Conservation (phyloP, 495 filamentous ascomycete genomes). For the Xylaria acuta region DNA sequence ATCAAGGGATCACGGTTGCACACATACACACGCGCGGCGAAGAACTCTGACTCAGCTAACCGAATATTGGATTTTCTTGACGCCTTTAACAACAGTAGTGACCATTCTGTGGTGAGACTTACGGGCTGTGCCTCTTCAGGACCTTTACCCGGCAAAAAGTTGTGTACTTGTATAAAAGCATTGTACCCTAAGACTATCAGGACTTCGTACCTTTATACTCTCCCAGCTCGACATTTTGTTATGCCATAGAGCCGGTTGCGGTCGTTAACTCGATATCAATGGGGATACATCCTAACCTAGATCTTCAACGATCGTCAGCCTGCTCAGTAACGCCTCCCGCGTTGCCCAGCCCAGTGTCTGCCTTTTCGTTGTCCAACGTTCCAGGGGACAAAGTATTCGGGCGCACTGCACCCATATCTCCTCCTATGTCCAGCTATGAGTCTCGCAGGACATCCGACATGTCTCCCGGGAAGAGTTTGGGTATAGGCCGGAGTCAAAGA, state of each 20-base stretch:
- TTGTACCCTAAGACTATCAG: not conserved
- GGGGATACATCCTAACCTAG: conserved; percentile 54
- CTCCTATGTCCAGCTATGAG: conserved; percentile 62
- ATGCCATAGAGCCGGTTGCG: conserved; percentile 33
- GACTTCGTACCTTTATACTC: conserved; percentile 7
- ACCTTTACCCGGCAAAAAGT: conserved; percentile 37
- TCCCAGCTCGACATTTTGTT: conserved; percentile 25
- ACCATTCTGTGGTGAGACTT: conserved; percentile 29
- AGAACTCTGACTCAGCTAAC: not conserved
- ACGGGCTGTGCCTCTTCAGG: conserved; percentile 31
- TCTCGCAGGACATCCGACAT: conserved; percentile 50
- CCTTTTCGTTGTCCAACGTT: conserved; percentile 45
- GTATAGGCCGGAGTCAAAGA: conserved; percentile 42
- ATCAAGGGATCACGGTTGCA: conserved; percentile 8
- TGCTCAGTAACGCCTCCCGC: conserved; percentile 54
- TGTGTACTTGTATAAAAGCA: conserved; percentile 32
- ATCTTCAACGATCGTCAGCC: conserved; percentile 51
- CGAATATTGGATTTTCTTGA: conserved; percentile 6
- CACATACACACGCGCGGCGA: not conserved
- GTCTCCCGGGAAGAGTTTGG: conserved; percentile 44
- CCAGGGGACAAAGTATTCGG: conserved; percentile 49
- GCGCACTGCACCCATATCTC: conserved; percentile 42
- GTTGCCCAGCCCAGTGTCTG: conserved; percentile 49
- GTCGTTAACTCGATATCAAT: conserved; percentile 48
- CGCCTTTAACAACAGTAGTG: conserved; percentile 10